These are phyloP conservation scores for Ajuga reptans DNA, from an alignment of 305 asterid species.

Conservation along the genomic window DNA sequence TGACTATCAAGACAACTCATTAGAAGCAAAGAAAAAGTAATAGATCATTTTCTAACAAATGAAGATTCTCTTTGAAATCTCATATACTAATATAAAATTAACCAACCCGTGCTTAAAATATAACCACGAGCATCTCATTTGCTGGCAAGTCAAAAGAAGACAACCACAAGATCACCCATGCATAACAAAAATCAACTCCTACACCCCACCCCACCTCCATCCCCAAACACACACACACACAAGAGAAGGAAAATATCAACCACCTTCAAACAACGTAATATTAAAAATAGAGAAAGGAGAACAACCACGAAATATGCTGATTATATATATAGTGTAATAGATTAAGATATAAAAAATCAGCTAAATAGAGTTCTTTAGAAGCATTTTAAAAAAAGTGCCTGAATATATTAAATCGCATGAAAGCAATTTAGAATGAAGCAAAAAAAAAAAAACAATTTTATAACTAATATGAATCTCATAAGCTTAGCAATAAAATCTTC, in stretches of 20 bases:
- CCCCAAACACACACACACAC: neutral
- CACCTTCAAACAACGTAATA: neutral
- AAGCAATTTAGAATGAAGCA: neutral
- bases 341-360: neutral
- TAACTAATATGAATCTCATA: neutral
- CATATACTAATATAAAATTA: neutral
- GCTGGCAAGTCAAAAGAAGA: slow-evolving; percentile 22
- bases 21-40: slow-evolving; percentile 17
- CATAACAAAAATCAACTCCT: slow-evolving; percentile 5
- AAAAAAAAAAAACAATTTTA: neutral
- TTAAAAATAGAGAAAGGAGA: neutral
- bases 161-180: slow-evolving; percentile 21
- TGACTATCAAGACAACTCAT: neutral
- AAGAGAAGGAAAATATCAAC: neutral
- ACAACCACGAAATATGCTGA: neutral
- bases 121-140: slow-evolving; percentile 18
- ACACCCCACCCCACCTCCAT: neutral
- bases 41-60: slow-evolving; percentile 16
- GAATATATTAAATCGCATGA: neutral
- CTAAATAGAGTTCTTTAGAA: neutral
- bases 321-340: neutral
- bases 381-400: neutral
- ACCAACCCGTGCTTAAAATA: slow-evolving; percentile 7
- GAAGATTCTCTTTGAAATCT: neutral
- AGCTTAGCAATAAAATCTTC: neutral